Evolutionary conservation across 108 stramenopile genomes (phyloP), one percentile per base, ranked within the genome.

Genomic region (Nitzschia sp.): DNA sequence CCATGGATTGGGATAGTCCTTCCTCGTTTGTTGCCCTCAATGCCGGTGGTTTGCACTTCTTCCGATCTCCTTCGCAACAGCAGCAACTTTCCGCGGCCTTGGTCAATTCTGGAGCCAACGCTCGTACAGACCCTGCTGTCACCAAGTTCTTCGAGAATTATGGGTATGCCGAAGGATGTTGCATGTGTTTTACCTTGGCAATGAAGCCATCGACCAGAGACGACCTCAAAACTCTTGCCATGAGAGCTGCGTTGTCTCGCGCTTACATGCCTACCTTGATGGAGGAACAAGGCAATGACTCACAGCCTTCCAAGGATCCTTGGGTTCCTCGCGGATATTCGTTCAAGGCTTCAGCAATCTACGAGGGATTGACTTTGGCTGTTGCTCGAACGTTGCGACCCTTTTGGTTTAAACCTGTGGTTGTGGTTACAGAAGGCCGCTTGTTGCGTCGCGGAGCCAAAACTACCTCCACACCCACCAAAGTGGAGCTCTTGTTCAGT

Each of bases 391-490:
- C 91, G 7, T 56, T 96, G 37, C 87, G 95, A 20, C 95, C 93
- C 25, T 62, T 93, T 53, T 96, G 92, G 95, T 75, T 82, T 69
- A 94, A 93, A 73, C 85, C 90, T 10, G 81, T 80, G 9, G 93
- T 90, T 39, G 89, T 93, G 17, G 90, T 91, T 9, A 93, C 90
- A 1, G 92, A 92, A 67, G 92, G 92, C 12, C 51, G 70, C 24
- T 77, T 20, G 54, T 83, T 3, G 78, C 75, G 43, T 17, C 73
- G 77, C 43, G 73, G 73, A 12, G 62, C 72, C 17, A 63, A 20
- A 42, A 41, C 56, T 11, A 25, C 11, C 11, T 40, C 53, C 2
- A 74, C 81, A n/a, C 91, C 94, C 14, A 81, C 91, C 3, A 93
- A 89, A 64, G 92, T 93, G 2, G 91, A 95, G 58, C 56, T 95